phyloP scores from a whole-genome alignment of 2,329 filamentous ascomycete species.

The Sclerotinia minor region DNA sequence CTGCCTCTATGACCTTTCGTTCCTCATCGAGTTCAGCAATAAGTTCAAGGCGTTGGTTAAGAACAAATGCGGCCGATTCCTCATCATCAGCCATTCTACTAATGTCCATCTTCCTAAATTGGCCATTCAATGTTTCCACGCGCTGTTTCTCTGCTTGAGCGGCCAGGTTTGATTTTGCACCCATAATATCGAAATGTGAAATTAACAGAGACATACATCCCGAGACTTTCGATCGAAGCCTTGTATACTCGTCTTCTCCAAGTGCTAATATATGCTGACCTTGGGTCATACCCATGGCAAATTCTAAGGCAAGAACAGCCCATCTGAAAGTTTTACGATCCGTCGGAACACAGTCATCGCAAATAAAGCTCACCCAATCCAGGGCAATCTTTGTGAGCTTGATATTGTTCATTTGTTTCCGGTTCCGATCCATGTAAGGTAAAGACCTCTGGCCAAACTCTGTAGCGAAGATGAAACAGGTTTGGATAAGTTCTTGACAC shows the following conservation, averaged over 20 bases:
- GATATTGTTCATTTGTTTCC: constrained; percentile 94
- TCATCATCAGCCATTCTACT: constrained; percentile 74
- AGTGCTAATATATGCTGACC: constrained; percentile 91
- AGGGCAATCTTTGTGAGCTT: constrained; percentile 90
- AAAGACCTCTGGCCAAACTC: constrained; percentile 96
- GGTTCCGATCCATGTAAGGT: constrained; percentile 92
- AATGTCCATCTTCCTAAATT: constrained; percentile 76
- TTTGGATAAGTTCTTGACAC: constrained; percentile 94
- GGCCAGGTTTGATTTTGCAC: constrained; percentile 86
- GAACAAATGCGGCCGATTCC: constrained; percentile 75
- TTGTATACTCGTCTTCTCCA: constrained; percentile 82
- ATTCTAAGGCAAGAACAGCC: constrained; percentile 93
- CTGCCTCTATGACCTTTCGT: constrained; percentile 76
- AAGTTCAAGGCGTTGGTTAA: constrained; percentile 71
- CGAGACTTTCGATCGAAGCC: constrained; percentile 81
- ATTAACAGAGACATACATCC: constrained; percentile 97
- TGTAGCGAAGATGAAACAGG: constrained; percentile 97
- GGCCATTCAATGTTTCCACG: constrained; percentile 75
- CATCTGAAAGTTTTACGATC: constrained; percentile 96
- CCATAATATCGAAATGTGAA: constrained; percentile 99
- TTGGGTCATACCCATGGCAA: constrained; percentile 95
- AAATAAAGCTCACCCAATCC: constrained; percentile 98
- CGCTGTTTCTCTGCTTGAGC: constrained; percentile 92
- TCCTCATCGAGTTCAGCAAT: constrained; percentile 75
- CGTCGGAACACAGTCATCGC: constrained; percentile 90